Conservation (phyloP, 768 basidiomycete genomes). For the Scleroderma bovista region DNA sequence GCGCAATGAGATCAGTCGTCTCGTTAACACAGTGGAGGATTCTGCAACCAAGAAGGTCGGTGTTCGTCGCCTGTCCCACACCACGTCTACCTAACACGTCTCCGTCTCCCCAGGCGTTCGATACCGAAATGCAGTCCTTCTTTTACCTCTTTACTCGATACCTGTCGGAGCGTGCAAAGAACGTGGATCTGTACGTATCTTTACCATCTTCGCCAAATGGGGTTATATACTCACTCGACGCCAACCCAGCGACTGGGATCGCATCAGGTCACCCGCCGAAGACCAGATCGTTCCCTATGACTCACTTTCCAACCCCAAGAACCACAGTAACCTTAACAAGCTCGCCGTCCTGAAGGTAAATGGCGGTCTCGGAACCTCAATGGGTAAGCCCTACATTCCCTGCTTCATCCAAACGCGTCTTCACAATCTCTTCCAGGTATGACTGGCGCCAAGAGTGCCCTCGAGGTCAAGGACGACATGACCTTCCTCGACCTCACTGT, state of each 20-base stretch:
- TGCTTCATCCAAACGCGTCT: background rate
- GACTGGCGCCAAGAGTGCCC: constrained; percentile 63
- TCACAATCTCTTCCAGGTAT: constrained; percentile 31
- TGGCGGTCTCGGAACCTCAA: constrained; percentile 67
- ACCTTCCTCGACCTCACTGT: constrained; percentile 65
- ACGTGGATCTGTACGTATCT: constrained; percentile 57
- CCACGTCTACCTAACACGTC: constrained; percentile 8
- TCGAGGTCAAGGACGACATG: constrained; percentile 72
- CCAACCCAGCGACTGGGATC: constrained; percentile 31
- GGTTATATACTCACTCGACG: constrained; percentile 1
- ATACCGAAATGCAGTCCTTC: constrained; percentile 81
- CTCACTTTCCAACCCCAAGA: constrained; percentile 38
- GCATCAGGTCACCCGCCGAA: constrained; percentile 55
- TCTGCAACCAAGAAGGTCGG: constrained; percentile 74
- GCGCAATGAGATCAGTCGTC: constrained; percentile 95
- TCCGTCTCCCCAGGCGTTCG: constrained; percentile 49
- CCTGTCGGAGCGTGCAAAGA: constrained; percentile 61
- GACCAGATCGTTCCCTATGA: constrained; percentile 63
- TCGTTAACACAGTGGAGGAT: constrained; percentile 84
- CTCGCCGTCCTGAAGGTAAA: constrained; percentile 77
- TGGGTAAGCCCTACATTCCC: constrained; percentile 32
- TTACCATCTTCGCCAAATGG: constrained; percentile 9
- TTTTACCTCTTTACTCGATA: constrained; percentile 81
- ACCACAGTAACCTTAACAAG: constrained; percentile 53
- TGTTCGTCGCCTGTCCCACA: constrained; percentile 3